These are phyloP conservation scores for Quercus bicolor DNA, from an alignment of 306 rosid species.

Conservation along the genomic window DNA sequence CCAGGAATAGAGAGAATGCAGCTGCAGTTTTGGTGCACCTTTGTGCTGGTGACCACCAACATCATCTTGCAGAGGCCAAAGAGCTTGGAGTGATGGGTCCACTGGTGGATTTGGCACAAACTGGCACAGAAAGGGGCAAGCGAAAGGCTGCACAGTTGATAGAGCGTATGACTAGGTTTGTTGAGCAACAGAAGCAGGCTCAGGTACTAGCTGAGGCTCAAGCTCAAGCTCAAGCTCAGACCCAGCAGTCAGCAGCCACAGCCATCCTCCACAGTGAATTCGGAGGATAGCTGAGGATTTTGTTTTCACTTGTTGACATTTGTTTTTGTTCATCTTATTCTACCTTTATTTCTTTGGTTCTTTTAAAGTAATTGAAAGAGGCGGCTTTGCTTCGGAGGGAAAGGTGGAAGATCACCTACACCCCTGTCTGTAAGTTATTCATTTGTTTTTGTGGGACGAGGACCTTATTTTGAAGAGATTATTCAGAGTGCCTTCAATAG, in stretches of 20 bases:
- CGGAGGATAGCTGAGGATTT: conserved; percentile 45
- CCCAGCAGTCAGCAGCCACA: conserved; percentile 25
- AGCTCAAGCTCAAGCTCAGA: conserved; percentile 28
- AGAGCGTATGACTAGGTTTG: conserved; percentile 71
- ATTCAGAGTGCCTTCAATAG: conserved; percentile 22
- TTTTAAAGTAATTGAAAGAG: conserved; percentile 42
- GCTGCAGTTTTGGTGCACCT: conserved; percentile 95
- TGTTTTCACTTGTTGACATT: conserved; percentile 22
- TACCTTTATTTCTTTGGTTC: conserved; percentile 19
- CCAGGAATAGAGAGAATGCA: conserved; percentile 90
- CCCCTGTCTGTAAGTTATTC: conserved; percentile 56
- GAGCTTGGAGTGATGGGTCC: conserved; percentile 65
- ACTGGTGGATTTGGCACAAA: conserved; percentile 70
- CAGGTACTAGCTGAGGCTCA: conserved; percentile 43
- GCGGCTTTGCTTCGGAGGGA: conserved; percentile 39
- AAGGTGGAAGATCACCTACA: conserved; percentile 89
- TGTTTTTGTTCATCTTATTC: conserved; percentile 6
- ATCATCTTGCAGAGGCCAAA: conserved; percentile 66
- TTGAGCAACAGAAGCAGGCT: conserved; percentile 54
- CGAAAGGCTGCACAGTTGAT: conserved; percentile 87
- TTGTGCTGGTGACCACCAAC: conserved; percentile 75
- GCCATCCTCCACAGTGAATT: conserved; percentile 32
- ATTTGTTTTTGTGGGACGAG: conserved; percentile 56
- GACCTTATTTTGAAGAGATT: conserved; percentile 23
- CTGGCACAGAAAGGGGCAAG: conserved; percentile 92